phyloP scores from a whole-genome alignment of 1,284 basidiomycete genomes.

The Tilletia caries region DNA sequence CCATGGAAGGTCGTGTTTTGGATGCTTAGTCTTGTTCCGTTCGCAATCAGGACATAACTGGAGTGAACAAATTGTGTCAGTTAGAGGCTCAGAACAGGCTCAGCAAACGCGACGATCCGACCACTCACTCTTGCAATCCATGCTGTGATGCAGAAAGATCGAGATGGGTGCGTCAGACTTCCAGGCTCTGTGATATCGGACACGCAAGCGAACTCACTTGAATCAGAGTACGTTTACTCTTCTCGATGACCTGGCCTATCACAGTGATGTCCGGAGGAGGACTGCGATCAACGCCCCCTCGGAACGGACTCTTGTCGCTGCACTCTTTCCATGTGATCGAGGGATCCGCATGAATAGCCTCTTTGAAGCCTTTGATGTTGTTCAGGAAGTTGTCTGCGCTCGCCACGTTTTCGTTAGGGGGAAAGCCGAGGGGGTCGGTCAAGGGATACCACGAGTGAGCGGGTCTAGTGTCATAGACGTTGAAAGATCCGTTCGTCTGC shows the following conservation, averaged over 20 bases:
- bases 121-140: constrained; percentile 30
- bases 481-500: neutral
- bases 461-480: constrained; percentile 24
- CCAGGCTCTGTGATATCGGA: too few species aligned
- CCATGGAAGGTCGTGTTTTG: constrained; percentile 50
- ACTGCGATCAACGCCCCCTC: constrained; percentile 7
- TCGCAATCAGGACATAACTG: constrained; percentile 34
- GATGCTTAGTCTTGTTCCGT: constrained; percentile 39
- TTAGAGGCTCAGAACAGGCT: neutral
- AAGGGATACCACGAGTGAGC: constrained; percentile 10
- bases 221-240: constrained; percentile 34
- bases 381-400: constrained; percentile 29
- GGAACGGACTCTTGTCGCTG: constrained; percentile 27
- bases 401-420: constrained; percentile 18
- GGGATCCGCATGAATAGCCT: constrained; percentile 38
- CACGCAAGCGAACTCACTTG: constrained; percentile 13
- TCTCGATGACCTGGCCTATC: constrained; percentile 37
- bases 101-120: too few species aligned
- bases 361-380: constrained; percentile 38
- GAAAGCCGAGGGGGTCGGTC: constrained; percentile 28
- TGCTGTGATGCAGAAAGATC: constrained; percentile 27
- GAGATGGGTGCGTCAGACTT: too few species aligned
- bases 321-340: constrained; percentile 33
- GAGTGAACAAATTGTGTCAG: neutral
- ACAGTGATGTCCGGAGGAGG: constrained; percentile 19